Evolutionary conservation across 805 yeast species (phyloP), one percentile per base, ranked within the genome.

Genomic region (Wickerhamiella alocasiicola): DNA sequence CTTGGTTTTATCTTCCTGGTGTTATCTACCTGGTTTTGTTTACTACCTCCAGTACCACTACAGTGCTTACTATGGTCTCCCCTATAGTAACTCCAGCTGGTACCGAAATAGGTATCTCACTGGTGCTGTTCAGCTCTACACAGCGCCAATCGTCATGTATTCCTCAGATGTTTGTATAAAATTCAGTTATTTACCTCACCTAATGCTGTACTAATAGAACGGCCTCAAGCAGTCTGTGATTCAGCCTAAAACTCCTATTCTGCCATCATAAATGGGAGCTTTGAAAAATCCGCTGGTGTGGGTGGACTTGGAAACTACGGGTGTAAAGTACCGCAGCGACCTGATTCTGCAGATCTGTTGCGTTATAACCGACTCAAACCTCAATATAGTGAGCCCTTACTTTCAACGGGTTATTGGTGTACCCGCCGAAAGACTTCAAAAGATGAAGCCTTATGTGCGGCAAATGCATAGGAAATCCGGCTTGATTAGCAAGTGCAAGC

Each of bases 251-350:
- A 18, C 16, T 9, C 6, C 6, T 6, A 31, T 13, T 19, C n/a
- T 31, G 9, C 16, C 31, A 15, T 11, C 7, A 4, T n/a, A 9
- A 9, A 31, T 19, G 25, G 19, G 19, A 23, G 9, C 26, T 23
- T 11, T 23, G 11, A 23, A 7, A 23, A 15, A 19, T 19, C 28
- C 38, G 25, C 46, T 88, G 15, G 93, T 91, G 2, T 88, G 98
- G 98, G 70, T 88, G n/a, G 98, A 88, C 62, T 88, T 97, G 61
- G 98, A 88, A 58, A 91, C 91, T 97, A 91, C 99, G 0, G 99
- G 99, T 0, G 63, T 91, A 27, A 79, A 88, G 50, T 74, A 76
- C 11, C 58, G 62, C 35, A 66, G 68, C 12, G 97, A 91, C 56
- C 74, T 71, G 44, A 88, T 91, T 51, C 81, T 91, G 44, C 97